A percentile compares a stretch with the other conserved stretches of the same genome.
These are phyloP conservation scores for Mollisia scopiformis DNA, from an alignment of 2,329 filamentous ascomycete genomes.

Conservation along the genomic window DNA sequence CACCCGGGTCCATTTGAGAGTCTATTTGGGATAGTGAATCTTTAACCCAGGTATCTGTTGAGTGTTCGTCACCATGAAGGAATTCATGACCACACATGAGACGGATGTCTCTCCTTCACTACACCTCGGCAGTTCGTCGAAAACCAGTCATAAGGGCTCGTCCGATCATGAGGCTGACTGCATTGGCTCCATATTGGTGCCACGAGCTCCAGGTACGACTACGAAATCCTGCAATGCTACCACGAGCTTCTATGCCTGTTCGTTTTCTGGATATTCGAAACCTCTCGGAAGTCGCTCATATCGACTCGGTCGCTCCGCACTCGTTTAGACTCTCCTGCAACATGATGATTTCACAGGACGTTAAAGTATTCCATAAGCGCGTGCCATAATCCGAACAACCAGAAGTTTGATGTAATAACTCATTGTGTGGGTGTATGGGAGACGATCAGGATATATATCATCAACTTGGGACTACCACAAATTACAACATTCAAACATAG, in stretches of 20 bases:
- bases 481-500: too few relatives aligned
- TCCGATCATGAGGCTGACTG: neutral
- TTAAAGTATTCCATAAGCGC: too few relatives aligned
- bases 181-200: neutral
- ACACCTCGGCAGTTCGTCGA: neutral
- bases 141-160: neutral
- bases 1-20: neutral
- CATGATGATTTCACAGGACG: too few relatives aligned
- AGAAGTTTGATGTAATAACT: too few relatives aligned
- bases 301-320: neutral
- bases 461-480: too few relatives aligned
- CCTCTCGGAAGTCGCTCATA: neutral
- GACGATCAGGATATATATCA: too few relatives aligned
- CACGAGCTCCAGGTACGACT: neutral
- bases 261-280: neutral
- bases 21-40: neutral
- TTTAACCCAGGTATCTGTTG: neutral
- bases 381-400: too few relatives aligned
- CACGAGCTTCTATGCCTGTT: neutral
- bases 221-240: neutral
- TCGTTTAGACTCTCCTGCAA: too few relatives aligned
- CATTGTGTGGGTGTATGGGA: too few relatives aligned
- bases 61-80: neutral
- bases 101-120: neutral
- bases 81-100: neutral